phyloP scores from a whole-genome alignment of 352 stramenopile genomes.

The Blastocystis sp. region DNA sequence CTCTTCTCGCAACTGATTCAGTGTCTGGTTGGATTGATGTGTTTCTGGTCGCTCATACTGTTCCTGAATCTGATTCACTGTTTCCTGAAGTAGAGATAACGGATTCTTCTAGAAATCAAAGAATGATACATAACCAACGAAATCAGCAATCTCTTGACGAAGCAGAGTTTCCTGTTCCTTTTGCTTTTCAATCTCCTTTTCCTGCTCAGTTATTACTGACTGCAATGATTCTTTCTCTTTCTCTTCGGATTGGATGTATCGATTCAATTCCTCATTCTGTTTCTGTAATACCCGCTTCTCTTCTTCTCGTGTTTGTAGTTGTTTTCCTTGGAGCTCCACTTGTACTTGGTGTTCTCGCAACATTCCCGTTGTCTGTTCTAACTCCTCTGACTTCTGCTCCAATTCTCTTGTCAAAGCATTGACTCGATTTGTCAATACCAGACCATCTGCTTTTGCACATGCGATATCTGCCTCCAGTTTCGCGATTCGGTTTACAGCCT shows the following conservation, averaged over 20 bases:
- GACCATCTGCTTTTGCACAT: neutral
- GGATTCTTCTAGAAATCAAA: neutral
- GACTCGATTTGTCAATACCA: neutral
- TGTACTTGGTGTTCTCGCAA: neutral
- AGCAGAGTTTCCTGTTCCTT: too few species aligned
- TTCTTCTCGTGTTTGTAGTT: neutral
- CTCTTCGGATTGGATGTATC: too few species aligned
- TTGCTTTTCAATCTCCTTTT: neutral
- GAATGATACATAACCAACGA: too few species aligned
- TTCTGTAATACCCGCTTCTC: neutral
- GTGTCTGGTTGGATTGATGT: conserved; percentile 25
- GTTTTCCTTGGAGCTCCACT: neutral
- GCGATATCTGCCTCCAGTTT: too few species aligned
- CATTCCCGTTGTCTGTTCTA: neutral
- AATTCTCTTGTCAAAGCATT: neutral
- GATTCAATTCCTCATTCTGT: neutral
- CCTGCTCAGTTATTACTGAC: neutral
- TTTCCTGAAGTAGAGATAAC: neutral
- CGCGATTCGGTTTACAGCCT: too few species aligned
- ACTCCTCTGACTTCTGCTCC: neutral
- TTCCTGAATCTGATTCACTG: neutral
- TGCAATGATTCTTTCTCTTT: too few species aligned
- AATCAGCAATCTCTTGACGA: neutral
- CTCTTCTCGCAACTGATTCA: conserved; percentile 56
- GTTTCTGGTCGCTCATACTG: conserved; percentile 3